phyloP scores from a whole-genome alignment of 306 rosid species.

The Argentina anserina region DNA sequence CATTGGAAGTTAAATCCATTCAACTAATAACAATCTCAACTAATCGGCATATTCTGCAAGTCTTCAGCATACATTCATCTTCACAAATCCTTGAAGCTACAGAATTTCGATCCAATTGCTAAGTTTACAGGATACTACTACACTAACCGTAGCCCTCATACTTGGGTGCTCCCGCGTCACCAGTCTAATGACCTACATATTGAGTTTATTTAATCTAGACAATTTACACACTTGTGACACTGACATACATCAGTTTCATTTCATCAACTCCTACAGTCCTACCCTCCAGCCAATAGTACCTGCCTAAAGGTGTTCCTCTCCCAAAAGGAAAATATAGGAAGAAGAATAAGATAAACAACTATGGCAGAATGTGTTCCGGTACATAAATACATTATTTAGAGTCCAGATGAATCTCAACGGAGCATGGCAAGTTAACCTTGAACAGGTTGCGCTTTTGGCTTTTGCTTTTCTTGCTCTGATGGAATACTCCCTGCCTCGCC shows the following conservation, averaged over 20 bases:
- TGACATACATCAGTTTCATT: conserved; percentile 3
- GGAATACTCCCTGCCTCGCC: conserved; percentile 28
- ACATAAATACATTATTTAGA: conserved; percentile 12
- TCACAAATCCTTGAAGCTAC: neutral
- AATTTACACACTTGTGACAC: conserved; percentile 16
- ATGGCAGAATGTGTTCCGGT: neutral
- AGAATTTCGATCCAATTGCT: neutral
- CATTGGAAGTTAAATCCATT: too few relatives aligned
- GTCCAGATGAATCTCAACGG: conserved; percentile 17
- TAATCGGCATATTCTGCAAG: neutral
- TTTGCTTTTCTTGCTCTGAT: conserved; percentile 29
- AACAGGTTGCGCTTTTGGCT: conserved; percentile 45
- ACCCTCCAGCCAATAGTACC: conserved; percentile 13
- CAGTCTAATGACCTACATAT: conserved; percentile 7
- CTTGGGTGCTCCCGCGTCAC: neutral
- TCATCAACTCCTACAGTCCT: conserved; percentile 2
- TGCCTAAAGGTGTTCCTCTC: neutral
- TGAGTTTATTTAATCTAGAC: conserved; percentile 3
- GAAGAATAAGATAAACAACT: conserved; percentile 14
- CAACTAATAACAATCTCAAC: neutral
- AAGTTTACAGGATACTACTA: neutral
- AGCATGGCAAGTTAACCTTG: conserved; percentile 37
- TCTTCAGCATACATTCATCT: neutral
- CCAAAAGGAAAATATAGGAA: neutral
- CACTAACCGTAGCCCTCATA: neutral